These are phyloP conservation scores for Fragaria ananassa DNA, from an alignment of 306 rosid species.

Conservation along the genomic window DNA sequence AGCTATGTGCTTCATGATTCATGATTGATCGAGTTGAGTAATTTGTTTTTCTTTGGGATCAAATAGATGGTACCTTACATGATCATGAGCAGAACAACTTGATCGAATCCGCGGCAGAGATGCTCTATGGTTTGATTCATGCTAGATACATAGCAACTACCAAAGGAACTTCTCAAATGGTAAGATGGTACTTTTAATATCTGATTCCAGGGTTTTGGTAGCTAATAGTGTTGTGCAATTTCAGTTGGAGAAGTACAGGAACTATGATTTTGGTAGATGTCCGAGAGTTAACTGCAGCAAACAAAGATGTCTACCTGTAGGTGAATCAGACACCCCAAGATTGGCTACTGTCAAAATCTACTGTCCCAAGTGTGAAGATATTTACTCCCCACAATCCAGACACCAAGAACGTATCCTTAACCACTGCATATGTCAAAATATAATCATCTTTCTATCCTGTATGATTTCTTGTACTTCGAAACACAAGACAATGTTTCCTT, in stretches of 20 bases:
- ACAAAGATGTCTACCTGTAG: conserved; percentile 76
- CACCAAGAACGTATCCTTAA: conserved; percentile 82
- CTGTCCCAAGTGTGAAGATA: conserved; percentile 75
- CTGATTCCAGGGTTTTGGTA: background rate
- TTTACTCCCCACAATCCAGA: conserved; percentile 66
- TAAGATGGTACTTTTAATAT: conserved; percentile 6
- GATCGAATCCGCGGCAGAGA: conserved; percentile 68
- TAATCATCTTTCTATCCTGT: background rate
- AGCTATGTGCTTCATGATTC: background rate
- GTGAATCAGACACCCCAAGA: conserved; percentile 65
- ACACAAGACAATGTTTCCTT: conserved; percentile 21
- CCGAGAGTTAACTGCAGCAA: conserved; percentile 72
- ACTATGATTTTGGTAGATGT: conserved; percentile 71
- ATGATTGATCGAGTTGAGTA: background rate
- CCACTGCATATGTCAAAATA: background rate
- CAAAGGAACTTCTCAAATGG: conserved; percentile 75
- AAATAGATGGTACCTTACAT: conserved; percentile 46
- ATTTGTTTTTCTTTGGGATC: conserved; percentile 3
- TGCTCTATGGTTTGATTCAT: conserved; percentile 82
- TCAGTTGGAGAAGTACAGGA: conserved; percentile 71
- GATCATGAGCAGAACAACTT: conserved; percentile 68
- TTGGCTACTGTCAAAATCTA: conserved; percentile 71
- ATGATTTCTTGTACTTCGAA: background rate
- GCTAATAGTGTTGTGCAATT: background rate
- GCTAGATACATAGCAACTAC: conserved; percentile 59